Base-by-base conservation (phyloP, 306 rosid species). In the Neltuma alba region DNA sequence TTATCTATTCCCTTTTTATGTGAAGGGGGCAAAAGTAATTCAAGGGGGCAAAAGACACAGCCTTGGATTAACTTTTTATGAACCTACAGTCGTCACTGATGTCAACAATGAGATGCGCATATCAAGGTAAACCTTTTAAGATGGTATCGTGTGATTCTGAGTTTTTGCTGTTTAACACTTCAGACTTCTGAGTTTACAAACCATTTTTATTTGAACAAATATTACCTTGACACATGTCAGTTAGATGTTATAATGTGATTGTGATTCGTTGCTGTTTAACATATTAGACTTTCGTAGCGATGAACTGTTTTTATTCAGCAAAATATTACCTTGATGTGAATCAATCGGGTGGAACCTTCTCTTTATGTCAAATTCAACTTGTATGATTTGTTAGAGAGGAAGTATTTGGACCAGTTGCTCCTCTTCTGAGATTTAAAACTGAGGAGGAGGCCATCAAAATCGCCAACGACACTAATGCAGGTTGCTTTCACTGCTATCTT, bases 391-490 rank as follows among this genome's bases (percentile, higher is more conserved):
- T 83, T 68, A 95, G 99, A 75, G 96, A 93, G 87, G 99, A 95
- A 88, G 90, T 82, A 81, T 95, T 95, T 87, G 99, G 99, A 78
- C 99, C 98, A 27, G 98, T 95, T 37, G 98, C 99, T 18, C 96
- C 98, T 80, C 89, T 95, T 61, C 64, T 91, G 84, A 89, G 79
- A 70, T 95, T 95, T 89, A 91, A 84, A 91, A 91, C 98, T 36
- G 98, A 93, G 89, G 96, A 89, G 76, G 98, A 95, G 42, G 98
- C 99, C 62, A 90, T 95, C 70, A 74, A 47, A 71, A 86, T 95
- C 30, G 99, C 99, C 57, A 95, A 93, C 28, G 92, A 90, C 88
- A 91, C 96, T 69, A 88, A 86, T 47, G 94, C 99, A 84, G 99
- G 99, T 92, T 81, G 78, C 70, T 82, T 75, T 80, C 74, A 71